phyloP scores from a whole-genome alignment of 2,329 filamentous ascomycete genomes.

The Arthrobotrys musiformis region DNA sequence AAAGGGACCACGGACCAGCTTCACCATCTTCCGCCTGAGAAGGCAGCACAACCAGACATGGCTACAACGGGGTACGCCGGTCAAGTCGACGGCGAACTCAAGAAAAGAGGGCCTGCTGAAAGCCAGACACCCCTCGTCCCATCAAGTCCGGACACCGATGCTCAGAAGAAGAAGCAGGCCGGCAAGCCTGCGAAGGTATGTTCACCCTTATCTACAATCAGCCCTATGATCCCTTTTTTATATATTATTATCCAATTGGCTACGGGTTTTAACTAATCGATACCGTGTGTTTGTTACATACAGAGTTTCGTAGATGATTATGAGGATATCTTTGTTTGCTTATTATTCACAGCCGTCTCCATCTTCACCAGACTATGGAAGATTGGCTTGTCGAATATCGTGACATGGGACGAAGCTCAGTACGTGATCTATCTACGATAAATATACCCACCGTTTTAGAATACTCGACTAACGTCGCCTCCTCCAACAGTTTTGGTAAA shows the following conservation, averaged over 20 bases:
- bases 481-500: constrained; percentile 78
- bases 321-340: constrained; percentile 72
- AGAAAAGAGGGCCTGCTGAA: constrained; percentile 37
- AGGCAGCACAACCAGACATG: constrained; percentile 49
- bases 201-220: neutral
- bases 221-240: neutral
- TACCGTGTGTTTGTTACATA: neutral
- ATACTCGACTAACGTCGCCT: constrained; percentile 12
- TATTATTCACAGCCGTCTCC: constrained; percentile 72
- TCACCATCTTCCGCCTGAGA: constrained; percentile 43
- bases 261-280: neutral
- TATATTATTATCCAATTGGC: neutral
- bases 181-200: constrained; percentile 38
- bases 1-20: constrained; percentile 48
- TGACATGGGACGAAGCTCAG: constrained; percentile 75
- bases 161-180: constrained; percentile 49
- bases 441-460: neutral
- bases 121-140: constrained; percentile 38
- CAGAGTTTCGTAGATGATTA: constrained; percentile 69
- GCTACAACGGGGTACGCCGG: constrained; percentile 53
- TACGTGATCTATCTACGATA: constrained; percentile 62
- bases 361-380: constrained; percentile 76
- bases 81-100: constrained; percentile 51
- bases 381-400: constrained; percentile 75
- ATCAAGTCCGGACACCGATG: constrained; percentile 39